Evolutionary conservation across 1,284 basidiomycete species (phyloP).

Genomic region (Rhizoctonia solani): DNA sequence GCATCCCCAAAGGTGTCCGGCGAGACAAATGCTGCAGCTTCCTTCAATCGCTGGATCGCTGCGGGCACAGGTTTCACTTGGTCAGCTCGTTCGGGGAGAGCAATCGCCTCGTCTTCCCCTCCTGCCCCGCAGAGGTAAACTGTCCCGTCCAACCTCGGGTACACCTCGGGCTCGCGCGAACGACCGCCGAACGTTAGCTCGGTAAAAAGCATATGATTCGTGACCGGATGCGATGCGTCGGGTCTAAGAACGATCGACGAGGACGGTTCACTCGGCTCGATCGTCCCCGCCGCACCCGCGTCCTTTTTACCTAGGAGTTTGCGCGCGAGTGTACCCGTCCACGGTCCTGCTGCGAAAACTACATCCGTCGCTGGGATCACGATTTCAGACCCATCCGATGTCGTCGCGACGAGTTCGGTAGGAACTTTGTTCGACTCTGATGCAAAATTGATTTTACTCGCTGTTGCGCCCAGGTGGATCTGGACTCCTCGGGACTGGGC

Average conservation of each 20-base stretch:
- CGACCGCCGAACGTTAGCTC: conserved; percentile 52
- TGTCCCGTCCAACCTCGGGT: conserved; percentile 49
- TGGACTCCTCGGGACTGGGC: conserved; percentile 58
- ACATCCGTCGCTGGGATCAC: conserved; percentile 51
- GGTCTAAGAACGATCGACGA: conserved; percentile 38
- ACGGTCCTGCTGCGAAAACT: conserved; percentile 82
- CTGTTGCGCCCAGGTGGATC: conserved; percentile 45
- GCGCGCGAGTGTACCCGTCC: conserved; percentile 68
- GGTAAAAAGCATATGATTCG: conserved; percentile 55
- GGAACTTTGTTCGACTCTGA: conserved; percentile 42
- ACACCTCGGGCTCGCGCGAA: conserved; percentile 52
- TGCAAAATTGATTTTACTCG: conserved; percentile 40
- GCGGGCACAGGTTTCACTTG: conserved; percentile 47
- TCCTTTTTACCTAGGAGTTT: conserved; percentile 53
- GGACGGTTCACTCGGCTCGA: conserved; percentile 46
- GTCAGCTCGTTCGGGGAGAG: conserved; percentile 47
- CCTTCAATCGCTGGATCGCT: conserved; percentile 48
- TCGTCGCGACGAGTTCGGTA: conserved; percentile 41
- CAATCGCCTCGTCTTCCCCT: conserved; percentile 44
- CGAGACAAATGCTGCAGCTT: conserved; percentile 52
- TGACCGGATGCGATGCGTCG: conserved; percentile 35
- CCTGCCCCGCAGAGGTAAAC: conserved; percentile 45
- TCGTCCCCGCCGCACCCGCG: conserved; percentile 53
- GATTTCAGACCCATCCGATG: conserved; percentile 44
- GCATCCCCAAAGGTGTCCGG: conserved; percentile 47